Evolutionary conservation across 495 filamentous ascomycete species (phyloP).

Genomic region (Daldinia decipiens): DNA sequence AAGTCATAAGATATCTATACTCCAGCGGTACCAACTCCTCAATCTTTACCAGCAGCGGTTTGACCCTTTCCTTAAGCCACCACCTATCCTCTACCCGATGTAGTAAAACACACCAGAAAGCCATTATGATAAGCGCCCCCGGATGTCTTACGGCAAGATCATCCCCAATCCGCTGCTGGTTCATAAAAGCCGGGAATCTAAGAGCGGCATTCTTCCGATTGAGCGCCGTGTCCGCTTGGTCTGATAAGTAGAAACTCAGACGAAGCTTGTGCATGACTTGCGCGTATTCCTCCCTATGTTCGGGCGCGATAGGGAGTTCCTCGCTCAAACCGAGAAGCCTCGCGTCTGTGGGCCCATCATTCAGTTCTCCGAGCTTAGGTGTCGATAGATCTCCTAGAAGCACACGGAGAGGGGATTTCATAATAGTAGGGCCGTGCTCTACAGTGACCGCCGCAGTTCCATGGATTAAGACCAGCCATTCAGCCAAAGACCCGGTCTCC

Average conservation of each 20-base stretch:
- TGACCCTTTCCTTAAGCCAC: constrained; percentile 33
- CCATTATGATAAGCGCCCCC: constrained; percentile 40
- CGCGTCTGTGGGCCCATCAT: constrained; percentile 22
- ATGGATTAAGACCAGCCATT: constrained; percentile 42
- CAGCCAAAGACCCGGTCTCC: constrained; percentile 33
- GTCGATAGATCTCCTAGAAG: constrained; percentile 23
- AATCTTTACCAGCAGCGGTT: constrained; percentile 33
- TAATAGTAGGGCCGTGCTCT: constrained; percentile 13
- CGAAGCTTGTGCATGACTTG: constrained; percentile 23
- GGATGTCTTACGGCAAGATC: constrained; percentile 21
- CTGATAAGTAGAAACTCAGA: constrained; percentile 35
- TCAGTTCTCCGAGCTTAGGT: constrained; percentile 19
- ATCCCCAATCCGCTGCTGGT: constrained; percentile 14
- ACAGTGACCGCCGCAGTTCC: constrained; percentile 36
- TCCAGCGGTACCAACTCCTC: constrained; percentile 27
- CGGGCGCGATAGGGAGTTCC: constrained; percentile 13
- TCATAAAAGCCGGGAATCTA: constrained; percentile 27
- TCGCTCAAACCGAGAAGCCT: constrained; percentile 6
- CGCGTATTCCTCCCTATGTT: constrained; percentile 16
- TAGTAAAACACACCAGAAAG: constrained; percentile 43
- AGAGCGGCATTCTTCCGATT: constrained; percentile 41
- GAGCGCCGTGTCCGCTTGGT: constrained; percentile 18
- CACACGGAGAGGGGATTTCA: constrained; percentile 29
- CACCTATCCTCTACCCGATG: constrained; percentile 39
- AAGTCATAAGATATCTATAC: constrained; percentile 17